Conservation (phyloP, 1,284 basidiomycete genomes). For the Sporisorium exsertum region DNA sequence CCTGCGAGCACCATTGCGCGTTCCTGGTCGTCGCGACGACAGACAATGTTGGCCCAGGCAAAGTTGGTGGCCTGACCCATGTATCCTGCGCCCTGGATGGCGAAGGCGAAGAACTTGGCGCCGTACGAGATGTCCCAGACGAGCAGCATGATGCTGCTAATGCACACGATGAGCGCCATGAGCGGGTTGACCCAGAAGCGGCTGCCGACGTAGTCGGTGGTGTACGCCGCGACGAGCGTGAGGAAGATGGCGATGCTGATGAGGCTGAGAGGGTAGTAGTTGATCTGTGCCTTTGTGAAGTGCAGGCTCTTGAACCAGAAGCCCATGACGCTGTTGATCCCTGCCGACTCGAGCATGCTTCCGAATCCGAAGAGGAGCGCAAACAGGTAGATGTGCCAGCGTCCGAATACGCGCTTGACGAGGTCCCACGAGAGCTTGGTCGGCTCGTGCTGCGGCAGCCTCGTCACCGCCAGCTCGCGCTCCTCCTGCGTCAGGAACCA, state of each 20-base stretch:
- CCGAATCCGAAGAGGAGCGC: slow-evolving; percentile 73
- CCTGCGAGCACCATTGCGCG: slow-evolving; percentile 54
- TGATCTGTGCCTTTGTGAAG: slow-evolving; percentile 37
- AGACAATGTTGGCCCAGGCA: slow-evolving; percentile 65
- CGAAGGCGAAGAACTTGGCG: slow-evolving; percentile 59
- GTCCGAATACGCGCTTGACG: slow-evolving; percentile 74
- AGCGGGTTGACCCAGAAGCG: slow-evolving; percentile 48
- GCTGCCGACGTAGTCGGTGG: slow-evolving; percentile 35
- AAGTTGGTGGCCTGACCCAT: slow-evolving; percentile 67
- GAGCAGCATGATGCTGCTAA: slow-evolving; percentile 47
- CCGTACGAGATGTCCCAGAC: slow-evolving; percentile 57
- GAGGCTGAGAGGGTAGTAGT: slow-evolving; percentile 51
- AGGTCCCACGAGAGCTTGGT: slow-evolving; percentile 67
- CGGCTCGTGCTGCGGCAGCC: slow-evolving; percentile 72
- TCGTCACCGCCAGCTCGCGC: slow-evolving; percentile 43
- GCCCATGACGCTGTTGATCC: slow-evolving; percentile 80
- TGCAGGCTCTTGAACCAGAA: slow-evolving; percentile 77
- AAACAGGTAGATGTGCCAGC: slow-evolving; percentile 73
- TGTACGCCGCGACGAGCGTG: slow-evolving; percentile 43
- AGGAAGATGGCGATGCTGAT: slow-evolving; percentile 49
- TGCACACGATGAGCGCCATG: slow-evolving; percentile 42
- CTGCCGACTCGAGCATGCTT: slow-evolving; percentile 78
- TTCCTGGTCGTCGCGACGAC: slow-evolving; percentile 60
- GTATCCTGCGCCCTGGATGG: slow-evolving; percentile 59
- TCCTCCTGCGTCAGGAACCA: slow-evolving; percentile 78